A percentile compares a stretch with the other conserved stretches of the same genome.
These are phyloP conservation scores for Sonneratia caseolaris DNA, from an alignment of 345 rosid genomes.

Conservation along the genomic window DNA sequence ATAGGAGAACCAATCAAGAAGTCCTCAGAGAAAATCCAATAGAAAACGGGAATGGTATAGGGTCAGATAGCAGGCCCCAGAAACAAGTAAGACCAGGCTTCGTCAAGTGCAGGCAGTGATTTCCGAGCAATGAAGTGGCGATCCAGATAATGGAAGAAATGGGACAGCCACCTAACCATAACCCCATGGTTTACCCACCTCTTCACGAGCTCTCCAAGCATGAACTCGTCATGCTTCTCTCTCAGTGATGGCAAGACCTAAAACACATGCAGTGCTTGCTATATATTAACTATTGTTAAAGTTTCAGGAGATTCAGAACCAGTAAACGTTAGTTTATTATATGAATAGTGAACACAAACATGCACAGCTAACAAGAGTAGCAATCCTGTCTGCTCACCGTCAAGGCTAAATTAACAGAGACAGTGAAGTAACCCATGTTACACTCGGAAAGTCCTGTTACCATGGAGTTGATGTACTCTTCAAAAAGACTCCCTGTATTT, in stretches of 20 bases:
- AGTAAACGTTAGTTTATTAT: too few relatives aligned
- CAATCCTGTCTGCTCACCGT: too few relatives aligned
- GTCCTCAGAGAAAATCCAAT: background rate
- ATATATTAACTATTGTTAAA: too few relatives aligned
- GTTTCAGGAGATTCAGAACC: background rate
- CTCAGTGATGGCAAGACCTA: constrained; percentile 64
- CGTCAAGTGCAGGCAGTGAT: constrained; percentile 59
- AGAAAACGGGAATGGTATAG: background rate
- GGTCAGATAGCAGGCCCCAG: constrained; percentile 29
- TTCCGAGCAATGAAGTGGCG: constrained; percentile 74
- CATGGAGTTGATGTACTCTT: constrained; percentile 9
- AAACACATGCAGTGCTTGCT: background rate
- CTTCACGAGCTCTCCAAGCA: constrained; percentile 70
- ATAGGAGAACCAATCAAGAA: too few relatives aligned
- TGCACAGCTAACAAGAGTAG: too few relatives aligned
- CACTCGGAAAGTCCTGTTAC: background rate
- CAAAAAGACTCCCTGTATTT: constrained; percentile 22
- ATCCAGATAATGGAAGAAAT: constrained; percentile 80
- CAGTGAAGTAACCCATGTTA: background rate
- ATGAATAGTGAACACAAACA: background rate
- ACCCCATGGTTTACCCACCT: constrained; percentile 86
- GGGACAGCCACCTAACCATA: constrained; percentile 83
- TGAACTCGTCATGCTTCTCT: constrained; percentile 77
- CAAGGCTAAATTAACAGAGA: background rate
- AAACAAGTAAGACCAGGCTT: constrained; percentile 81